Conservation (phyloP, 208 protist genomes). For the Naegleria fowleri region DNA sequence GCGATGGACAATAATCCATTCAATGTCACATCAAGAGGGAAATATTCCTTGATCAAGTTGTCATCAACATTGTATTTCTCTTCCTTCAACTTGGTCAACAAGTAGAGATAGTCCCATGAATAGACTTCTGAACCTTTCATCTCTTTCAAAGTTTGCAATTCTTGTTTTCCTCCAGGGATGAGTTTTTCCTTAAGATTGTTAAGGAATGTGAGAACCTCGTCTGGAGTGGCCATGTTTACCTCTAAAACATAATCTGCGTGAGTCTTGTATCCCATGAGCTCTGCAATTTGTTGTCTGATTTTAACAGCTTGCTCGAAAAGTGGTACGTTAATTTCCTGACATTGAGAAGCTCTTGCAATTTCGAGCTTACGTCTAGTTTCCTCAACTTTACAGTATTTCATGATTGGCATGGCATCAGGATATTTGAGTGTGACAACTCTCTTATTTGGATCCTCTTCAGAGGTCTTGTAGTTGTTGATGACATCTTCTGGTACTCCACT, state of each 20-base stretch:
- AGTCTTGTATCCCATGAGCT: slow-evolving; percentile 27
- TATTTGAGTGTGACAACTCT: slow-evolving; percentile 26
- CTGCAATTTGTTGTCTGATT: slow-evolving; percentile 20
- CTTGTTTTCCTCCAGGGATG: background rate
- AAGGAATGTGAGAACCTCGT: slow-evolving; percentile 27
- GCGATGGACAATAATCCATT: slow-evolving; percentile 30
- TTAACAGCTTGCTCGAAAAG: slow-evolving; percentile 13
- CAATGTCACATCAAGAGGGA: slow-evolving; percentile 17
- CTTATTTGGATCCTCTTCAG: background rate
- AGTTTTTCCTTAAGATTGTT: slow-evolving; percentile 12
- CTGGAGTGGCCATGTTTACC: slow-evolving; percentile 21
- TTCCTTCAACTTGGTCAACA: background rate
- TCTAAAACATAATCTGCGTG: slow-evolving; percentile 33
- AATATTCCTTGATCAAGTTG: slow-evolving; percentile 31
- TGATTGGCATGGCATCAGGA: slow-evolving; percentile 27
- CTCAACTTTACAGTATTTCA: slow-evolving; percentile 23
- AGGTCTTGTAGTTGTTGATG: background rate
- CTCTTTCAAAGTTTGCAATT: background rate
- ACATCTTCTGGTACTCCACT: slow-evolving; percentile 24
- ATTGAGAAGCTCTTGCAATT: background rate
- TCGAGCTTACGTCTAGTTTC: slow-evolving; percentile 33
- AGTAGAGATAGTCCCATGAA: slow-evolving; percentile 30
- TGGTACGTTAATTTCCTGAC: slow-evolving; percentile 17
- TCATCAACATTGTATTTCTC: slow-evolving; percentile 30
- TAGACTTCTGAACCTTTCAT: slow-evolving; percentile 22